A percentile compares a stretch with the other conserved stretches of the same genome.
Evolutionary conservation across 768 basidiomycete species (phyloP).

Genomic region (Lactarius tabidus): DNA sequence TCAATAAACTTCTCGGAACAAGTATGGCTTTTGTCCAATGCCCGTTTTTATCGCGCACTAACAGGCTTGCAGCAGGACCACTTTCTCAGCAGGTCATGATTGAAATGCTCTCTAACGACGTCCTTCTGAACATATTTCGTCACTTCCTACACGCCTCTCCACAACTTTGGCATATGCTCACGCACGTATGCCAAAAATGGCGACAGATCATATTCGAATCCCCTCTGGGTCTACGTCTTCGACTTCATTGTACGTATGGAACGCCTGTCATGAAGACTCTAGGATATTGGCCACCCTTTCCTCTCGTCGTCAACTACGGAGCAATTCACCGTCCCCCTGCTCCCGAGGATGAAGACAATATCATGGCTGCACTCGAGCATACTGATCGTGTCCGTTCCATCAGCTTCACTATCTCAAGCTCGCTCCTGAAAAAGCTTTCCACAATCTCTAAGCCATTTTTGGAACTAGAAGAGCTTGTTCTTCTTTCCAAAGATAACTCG

Average conservation of each 20-base stretch:
- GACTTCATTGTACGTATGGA: background rate
- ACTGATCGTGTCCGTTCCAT: background rate
- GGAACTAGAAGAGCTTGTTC: background rate
- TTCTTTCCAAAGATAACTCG: background rate
- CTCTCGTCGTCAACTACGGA: background rate
- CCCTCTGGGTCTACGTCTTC: background rate
- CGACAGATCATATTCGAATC: background rate
- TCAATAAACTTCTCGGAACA: no score
- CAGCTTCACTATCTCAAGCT: background rate
- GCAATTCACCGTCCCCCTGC: background rate
- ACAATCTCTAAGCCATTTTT: background rate
- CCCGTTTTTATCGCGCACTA: no score
- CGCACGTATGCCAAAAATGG: background rate
- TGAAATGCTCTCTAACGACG: background rate
- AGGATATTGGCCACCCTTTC: background rate
- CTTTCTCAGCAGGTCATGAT: background rate
- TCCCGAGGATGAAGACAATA: background rate
- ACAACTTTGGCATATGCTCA: background rate
- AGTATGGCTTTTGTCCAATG: no score
- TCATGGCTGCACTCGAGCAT: background rate
- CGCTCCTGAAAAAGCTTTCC: background rate
- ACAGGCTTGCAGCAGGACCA: no score
- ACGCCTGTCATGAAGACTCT: background rate
- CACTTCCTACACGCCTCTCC: background rate
- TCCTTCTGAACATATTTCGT: background rate